Conservation (phyloP, 768 basidiomycete genomes). For the Melanogaster broomeanus region DNA sequence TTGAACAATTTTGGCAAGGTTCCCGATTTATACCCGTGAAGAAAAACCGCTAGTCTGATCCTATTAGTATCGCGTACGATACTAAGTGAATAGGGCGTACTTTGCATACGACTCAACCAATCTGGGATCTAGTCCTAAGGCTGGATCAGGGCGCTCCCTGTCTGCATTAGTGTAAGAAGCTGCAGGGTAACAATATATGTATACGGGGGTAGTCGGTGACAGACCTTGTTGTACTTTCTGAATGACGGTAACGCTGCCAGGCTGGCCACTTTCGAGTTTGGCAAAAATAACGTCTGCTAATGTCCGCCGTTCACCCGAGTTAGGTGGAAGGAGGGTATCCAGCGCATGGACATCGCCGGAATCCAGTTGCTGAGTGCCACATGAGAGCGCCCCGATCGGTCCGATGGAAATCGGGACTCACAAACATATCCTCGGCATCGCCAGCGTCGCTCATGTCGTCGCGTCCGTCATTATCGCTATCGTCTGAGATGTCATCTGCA, state of each 20-base stretch:
- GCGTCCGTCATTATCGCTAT: slow-evolving; percentile 44
- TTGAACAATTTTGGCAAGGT: slow-evolving; percentile 97
- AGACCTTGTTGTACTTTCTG: slow-evolving; percentile 63
- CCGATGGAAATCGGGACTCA: slow-evolving; percentile 34
- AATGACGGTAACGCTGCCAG: slow-evolving; percentile 53
- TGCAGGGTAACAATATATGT: not conserved
- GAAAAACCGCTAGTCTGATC: slow-evolving; percentile 76
- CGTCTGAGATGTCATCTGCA: slow-evolving; percentile 57
- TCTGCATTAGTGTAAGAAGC: slow-evolving; percentile 33
- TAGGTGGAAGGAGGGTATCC: slow-evolving; percentile 77
- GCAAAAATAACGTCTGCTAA: slow-evolving; percentile 97
- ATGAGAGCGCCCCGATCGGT: slow-evolving; percentile 5
- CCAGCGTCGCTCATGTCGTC: slow-evolving; percentile 21
- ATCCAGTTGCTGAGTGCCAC: slow-evolving; percentile 73
- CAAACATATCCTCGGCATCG: slow-evolving; percentile 63
- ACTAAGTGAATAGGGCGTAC: slow-evolving; percentile 48
- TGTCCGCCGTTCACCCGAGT: slow-evolving; percentile 76
- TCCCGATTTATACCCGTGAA: slow-evolving; percentile 90
- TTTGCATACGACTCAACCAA: slow-evolving; percentile 93
- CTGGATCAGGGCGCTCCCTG: slow-evolving; percentile 68
- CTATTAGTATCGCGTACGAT: slow-evolving; percentile 1
- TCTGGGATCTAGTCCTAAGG: slow-evolving; percentile 86
- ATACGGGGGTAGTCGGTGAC: not conserved
- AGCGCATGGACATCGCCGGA: slow-evolving; percentile 84
- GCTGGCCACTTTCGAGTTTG: slow-evolving; percentile 75